A percentile compares a stretch with the other conserved stretches of the same genome.
Evolutionary conservation across 495 filamentous ascomycete genomes (phyloP).

Genomic region (Podospora appendiculata): DNA sequence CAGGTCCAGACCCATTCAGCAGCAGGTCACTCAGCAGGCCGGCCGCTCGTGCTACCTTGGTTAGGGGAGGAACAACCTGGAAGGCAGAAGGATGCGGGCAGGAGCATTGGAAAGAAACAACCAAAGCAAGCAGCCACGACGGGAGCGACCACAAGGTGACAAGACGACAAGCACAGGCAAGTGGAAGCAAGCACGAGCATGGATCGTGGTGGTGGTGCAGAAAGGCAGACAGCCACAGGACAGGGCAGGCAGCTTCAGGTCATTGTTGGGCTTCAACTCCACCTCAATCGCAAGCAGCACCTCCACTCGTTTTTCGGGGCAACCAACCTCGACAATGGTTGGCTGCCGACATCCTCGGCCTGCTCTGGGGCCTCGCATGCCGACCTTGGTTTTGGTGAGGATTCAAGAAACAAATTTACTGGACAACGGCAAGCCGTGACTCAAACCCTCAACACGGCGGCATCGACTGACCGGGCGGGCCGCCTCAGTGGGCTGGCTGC

Average conservation of each 20-base stretch:
- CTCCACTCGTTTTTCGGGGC: slow-evolving; percentile 2
- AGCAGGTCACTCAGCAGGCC: too few relatives aligned
- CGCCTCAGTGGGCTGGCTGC: slow-evolving; percentile 1
- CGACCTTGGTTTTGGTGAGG: slow-evolving; percentile 7
- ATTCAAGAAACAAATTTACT: slow-evolving; percentile 10
- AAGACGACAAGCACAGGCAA: too few relatives aligned
- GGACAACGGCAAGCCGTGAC: slow-evolving; percentile 11
- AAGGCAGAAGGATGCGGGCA: too few relatives aligned
- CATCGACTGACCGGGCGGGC: neutral
- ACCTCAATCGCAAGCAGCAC: slow-evolving; percentile 3
- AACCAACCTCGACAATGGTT: slow-evolving; percentile 11
- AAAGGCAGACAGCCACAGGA: neutral
- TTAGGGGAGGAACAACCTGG: too few relatives aligned
- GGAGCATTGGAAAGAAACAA: too few relatives aligned
- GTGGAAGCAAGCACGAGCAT: too few relatives aligned
- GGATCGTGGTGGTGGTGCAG: neutral
- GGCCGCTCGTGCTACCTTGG: too few relatives aligned
- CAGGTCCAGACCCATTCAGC: too few relatives aligned
- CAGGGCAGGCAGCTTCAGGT: slow-evolving; percentile 9
- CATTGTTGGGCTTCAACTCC: slow-evolving; percentile 7
- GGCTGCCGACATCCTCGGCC: slow-evolving; percentile 8
- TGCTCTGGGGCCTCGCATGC: slow-evolving; percentile 6
- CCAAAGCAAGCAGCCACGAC: too few relatives aligned
- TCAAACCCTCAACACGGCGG: slow-evolving; percentile 12
- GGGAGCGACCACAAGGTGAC: too few relatives aligned